Conservation (phyloP, 306 rosid species). For the Fragaria ananassa region DNA sequence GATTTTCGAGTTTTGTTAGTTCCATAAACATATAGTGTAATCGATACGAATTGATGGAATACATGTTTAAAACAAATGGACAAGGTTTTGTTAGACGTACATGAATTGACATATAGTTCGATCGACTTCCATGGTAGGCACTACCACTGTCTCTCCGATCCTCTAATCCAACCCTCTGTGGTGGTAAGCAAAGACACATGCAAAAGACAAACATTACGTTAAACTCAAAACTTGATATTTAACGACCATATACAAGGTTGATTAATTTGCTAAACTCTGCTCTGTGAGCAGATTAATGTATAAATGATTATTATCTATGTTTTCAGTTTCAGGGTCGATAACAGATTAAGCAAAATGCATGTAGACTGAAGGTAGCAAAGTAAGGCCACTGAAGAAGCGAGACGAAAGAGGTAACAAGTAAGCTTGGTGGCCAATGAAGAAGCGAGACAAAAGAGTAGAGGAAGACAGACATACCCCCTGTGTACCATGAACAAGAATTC, state of each 20-base stretch:
- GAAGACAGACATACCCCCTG: not conserved
- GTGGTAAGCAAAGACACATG: not conserved
- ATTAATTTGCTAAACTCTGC: not conserved
- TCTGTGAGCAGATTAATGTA: not conserved
- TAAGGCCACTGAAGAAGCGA: not conserved
- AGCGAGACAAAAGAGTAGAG: not conserved
- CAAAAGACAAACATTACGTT: conserved; percentile 10
- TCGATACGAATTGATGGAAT: not conserved
- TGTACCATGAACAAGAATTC: not conserved
- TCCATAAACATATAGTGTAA: no score
- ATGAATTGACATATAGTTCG: not conserved
- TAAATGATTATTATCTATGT: not conserved
- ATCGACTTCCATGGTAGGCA: not conserved
- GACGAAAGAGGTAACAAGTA: not conserved
- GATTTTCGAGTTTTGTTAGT: no score
- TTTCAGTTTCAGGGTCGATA: not conserved
- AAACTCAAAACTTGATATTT: not conserved
- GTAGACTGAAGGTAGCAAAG: not conserved
- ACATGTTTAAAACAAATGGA: not conserved
- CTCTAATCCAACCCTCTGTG: not conserved
- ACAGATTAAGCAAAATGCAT: not conserved
- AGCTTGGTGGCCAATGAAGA: not conserved
- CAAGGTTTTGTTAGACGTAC: not conserved
- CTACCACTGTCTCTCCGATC: not conserved
- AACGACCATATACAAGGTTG: not conserved